Percentiles rank a stretch among this genome's conserved stretches.
phyloP scores from a whole-genome alignment of 2,329 filamentous ascomycete genomes.

The Amesomyces nigricolor region DNA sequence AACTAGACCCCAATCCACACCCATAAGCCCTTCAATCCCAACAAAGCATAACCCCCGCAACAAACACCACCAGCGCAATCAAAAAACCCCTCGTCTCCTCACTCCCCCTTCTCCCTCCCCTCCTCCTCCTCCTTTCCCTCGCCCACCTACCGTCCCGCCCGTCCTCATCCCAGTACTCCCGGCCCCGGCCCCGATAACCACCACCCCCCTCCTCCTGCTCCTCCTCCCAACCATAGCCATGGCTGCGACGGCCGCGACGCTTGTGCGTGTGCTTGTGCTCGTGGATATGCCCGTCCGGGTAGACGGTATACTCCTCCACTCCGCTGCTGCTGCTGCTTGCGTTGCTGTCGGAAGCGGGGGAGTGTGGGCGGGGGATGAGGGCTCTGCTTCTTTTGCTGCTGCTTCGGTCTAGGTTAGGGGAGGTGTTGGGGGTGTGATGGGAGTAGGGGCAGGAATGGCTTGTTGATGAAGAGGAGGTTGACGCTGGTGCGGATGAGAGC shows the following conservation, averaged over 20 bases:
- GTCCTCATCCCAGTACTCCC: background rate
- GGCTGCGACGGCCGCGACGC: background rate
- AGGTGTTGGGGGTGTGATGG: too few species aligned
- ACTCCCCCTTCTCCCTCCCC: background rate
- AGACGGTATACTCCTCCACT: slow-evolving; percentile 9
- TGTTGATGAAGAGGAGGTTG: too few species aligned
- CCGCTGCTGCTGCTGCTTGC: background rate
- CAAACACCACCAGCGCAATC: slow-evolving; percentile 6
- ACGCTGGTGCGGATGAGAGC: background rate
- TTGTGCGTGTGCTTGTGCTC: background rate
- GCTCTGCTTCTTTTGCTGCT: too few species aligned
- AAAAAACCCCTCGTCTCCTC: slow-evolving; percentile 11
- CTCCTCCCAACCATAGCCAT: background rate
- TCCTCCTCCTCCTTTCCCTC: background rate
- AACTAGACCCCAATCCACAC: background rate
- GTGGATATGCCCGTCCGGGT: slow-evolving; percentile 3
- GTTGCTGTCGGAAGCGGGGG: background rate
- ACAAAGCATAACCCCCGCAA: slow-evolving; percentile 10
- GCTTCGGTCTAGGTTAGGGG: too few species aligned
- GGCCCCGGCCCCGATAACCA: background rate
- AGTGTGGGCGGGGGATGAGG: too few species aligned
- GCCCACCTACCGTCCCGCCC: too few species aligned
- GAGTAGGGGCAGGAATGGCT: too few species aligned
- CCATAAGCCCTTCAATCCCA: slow-evolving; percentile 1
- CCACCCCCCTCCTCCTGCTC: background rate